Evolutionary conservation across 2,329 filamentous ascomycete species (phyloP).

Genomic region (Davidsoniella virescens): DNA sequence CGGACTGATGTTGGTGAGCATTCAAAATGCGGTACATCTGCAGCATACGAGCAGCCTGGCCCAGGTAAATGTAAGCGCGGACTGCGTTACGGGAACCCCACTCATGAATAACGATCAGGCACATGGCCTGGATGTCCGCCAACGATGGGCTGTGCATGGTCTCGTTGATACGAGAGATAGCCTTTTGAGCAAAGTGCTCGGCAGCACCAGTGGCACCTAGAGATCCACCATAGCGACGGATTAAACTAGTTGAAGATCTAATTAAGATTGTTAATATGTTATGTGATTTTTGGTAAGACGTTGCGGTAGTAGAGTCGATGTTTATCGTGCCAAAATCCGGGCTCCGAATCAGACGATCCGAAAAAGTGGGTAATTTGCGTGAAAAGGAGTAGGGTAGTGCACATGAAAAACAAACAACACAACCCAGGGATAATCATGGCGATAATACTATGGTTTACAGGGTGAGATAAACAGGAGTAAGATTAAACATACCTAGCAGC

Average conservation of each 20-base stretch:
- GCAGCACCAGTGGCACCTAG: conserved; percentile 34
- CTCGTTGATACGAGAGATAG: conserved; percentile 39
- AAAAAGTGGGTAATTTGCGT: neutral
- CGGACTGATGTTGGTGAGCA: conserved; percentile 34
- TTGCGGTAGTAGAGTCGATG: neutral
- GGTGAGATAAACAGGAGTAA: conserved; percentile 11
- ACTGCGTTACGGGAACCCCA: conserved; percentile 47
- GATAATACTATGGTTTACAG: too few relatives aligned
- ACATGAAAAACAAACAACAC: too few relatives aligned
- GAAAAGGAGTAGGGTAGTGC: too few relatives aligned
- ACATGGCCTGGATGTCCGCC: conserved; percentile 44
- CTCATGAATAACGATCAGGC: conserved; percentile 45
- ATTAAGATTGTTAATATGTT: neutral
- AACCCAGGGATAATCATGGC: too few relatives aligned
- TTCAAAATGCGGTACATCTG: conserved; percentile 48
- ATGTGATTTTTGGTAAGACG: neutral
- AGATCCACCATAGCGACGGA: conserved; percentile 41
- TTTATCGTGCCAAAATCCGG: neutral
- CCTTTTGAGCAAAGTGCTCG: conserved; percentile 43
- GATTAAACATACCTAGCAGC: conserved; percentile 35
- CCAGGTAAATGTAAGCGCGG: conserved; percentile 45
- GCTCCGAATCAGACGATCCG: neutral
- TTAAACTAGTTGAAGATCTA: conserved; percentile 39
- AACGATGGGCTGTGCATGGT: conserved; percentile 42
- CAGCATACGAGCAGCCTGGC: conserved; percentile 46